Evolutionary conservation across 495 filamentous ascomycete genomes (phyloP), one percentile per base, ranked within the genome.

Genomic region (Aspergillus mulundensis): DNA sequence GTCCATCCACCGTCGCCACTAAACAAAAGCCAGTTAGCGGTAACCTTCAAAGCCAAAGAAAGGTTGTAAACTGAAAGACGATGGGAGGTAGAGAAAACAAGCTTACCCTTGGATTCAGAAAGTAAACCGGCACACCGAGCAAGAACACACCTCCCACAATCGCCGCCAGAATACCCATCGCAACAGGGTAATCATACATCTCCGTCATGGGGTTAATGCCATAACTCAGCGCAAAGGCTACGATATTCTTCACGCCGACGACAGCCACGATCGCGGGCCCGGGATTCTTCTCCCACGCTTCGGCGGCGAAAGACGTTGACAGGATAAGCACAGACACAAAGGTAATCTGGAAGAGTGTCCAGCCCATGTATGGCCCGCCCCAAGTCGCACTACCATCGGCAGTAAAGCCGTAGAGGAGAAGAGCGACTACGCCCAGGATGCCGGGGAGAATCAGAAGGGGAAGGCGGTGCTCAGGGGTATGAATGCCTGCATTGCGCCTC

Each of bases 281-380:
- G 5, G 72, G 72, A 54, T 74, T 71, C 55, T 69, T 69, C 34
- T 72, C 68, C 64, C 65, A 71, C 1, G 65, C 70, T 50, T 74
- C 72, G 3, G 72, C 59, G 0, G 72, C 70, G 34, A 74, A 75
- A 2, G 66, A 64, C 32, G 32, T 36, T 2, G 32, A 36, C 32
- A 36, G 53, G 36, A 75, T 74, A 7, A 75, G 59, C 12, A 73
- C 63, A 3, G 66, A 69, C 14, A 74, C 68, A 43, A 74, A 75
- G 0, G 59, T 49, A 0, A 73, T 39, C 39, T 75, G 66, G 39
- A 66, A 66, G 15, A 75, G 53, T 1, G 68, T 68, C 71, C 71
- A 75, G 28, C 68, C 69, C 69, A 75, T 71, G 50, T 64, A 70
- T 10, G 68, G 71, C 8, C 69, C 71, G 18, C 61, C 65, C 66